Conservation (phyloP, 805 yeast species). For the Candida taoyuanica region DNA sequence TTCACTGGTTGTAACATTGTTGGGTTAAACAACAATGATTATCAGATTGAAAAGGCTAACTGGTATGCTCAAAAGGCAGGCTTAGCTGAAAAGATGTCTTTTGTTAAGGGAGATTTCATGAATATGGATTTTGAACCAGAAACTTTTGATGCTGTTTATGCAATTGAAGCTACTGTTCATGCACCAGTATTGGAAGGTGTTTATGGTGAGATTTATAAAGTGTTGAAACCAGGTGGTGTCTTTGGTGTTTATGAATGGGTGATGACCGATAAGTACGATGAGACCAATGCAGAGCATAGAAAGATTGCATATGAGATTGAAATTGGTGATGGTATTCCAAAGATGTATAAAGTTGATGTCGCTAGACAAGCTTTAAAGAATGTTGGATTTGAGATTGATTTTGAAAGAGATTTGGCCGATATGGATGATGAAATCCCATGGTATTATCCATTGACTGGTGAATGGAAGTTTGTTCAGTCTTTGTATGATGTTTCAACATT, state of each 20-base stretch:
- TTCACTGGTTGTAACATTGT: constrained; percentile 83
- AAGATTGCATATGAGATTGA: constrained; percentile 95
- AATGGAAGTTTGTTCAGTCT: constrained; percentile 81
- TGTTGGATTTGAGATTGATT: constrained; percentile 82
- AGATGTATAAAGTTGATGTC: constrained; percentile 82
- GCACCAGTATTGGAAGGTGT: constrained; percentile 97
- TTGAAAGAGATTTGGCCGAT: constrained; percentile 79
- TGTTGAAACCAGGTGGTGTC: constrained; percentile 94
- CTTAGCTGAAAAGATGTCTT: constrained; percentile 68
- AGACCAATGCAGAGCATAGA: constrained; percentile 81
- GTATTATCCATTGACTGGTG: constrained; percentile 96
- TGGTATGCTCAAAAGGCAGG: constrained; percentile 65
- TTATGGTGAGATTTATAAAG: constrained; percentile 89
- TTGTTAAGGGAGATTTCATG: constrained; percentile 98
- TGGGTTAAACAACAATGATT: constrained; percentile 95
- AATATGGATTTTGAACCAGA: constrained; percentile 93
- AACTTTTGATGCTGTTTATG: constrained; percentile 93
- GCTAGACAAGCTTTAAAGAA: constrained; percentile 81
- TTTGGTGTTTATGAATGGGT: constrained; percentile 99
- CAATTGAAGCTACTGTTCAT: constrained; percentile 98
- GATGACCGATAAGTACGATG: constrained; percentile 92
- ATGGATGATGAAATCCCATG: constrained; percentile 84
- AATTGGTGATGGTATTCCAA: constrained; percentile 98
- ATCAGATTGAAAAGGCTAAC: constrained; percentile 89
- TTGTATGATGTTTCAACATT: constrained; percentile 75